Evolutionary conservation across 306 rosid genomes (phyloP).

Genomic region (Prinsepia uniflora): DNA sequence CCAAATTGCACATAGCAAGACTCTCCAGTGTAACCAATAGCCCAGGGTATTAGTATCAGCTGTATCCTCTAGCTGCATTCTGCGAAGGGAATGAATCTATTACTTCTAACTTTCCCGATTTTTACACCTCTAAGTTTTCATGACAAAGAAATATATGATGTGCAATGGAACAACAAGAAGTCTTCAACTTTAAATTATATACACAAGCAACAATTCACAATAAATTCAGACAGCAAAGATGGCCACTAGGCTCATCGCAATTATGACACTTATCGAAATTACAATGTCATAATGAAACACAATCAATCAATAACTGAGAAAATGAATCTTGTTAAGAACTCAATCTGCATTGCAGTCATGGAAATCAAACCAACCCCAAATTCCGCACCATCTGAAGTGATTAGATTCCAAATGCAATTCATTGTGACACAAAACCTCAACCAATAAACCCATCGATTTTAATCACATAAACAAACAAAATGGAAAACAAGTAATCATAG

Average conservation of each 20-base stretch:
- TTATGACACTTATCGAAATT: background rate
- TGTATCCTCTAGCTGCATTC: slow-evolving; percentile 46
- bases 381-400: background rate
- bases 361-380: background rate
- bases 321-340: no score
- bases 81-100: slow-evolving; percentile 28
- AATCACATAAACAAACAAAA: no score
- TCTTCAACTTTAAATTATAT: background rate
- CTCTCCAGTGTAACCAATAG: slow-evolving; percentile 84
- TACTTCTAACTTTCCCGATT: slow-evolving; percentile 4
- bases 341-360: background rate
- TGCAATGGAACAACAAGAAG: background rate
- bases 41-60: slow-evolving; percentile 46
- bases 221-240: background rate
- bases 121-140: background rate
- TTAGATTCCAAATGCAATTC: no score
- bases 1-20: slow-evolving; percentile 45
- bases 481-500: no score
- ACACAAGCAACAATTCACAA: background rate
- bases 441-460: no score
- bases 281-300: background rate
- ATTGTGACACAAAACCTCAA: no score
- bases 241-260: background rate
- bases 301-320: background rate
- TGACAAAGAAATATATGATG: background rate